A percentile compares a stretch with the other conserved stretches of the same genome.
phyloP scores from a whole-genome alignment of 495 filamentous ascomycete genomes.

The Delitschia confertaspora region DNA sequence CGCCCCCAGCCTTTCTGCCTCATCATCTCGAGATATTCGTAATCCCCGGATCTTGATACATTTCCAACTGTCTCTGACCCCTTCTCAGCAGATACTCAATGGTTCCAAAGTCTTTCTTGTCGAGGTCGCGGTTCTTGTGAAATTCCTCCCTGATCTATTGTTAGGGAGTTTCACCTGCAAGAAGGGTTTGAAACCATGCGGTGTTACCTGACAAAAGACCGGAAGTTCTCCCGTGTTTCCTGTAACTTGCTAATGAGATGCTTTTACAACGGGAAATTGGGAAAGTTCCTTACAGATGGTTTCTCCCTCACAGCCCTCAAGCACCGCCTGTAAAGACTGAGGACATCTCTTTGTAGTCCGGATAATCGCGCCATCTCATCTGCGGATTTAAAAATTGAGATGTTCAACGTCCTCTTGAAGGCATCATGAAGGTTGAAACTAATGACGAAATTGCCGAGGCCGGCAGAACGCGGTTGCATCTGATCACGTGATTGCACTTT shows the following conservation, averaged over 20 bases:
- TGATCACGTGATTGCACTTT: no score
- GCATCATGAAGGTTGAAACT: no score
- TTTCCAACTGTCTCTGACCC: conserved; percentile 75
- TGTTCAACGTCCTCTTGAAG: no score
- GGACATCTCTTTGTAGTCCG: conserved; percentile 83
- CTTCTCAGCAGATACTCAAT: conserved; percentile 85
- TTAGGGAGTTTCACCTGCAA: no score
- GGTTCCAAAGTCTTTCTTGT: conserved; percentile 80
- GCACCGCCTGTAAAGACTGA: conserved; percentile 78
- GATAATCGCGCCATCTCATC: conserved; percentile 50
- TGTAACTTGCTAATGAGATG: conserved; percentile 27
- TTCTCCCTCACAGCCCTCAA: conserved; percentile 74
- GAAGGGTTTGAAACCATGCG: no score
- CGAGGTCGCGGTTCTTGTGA: conserved; percentile 54
- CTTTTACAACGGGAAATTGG: conserved; percentile 9
- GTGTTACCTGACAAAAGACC: conserved; percentile 45
- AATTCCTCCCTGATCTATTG: conserved; percentile 49
- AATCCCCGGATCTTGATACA: conserved; percentile 73
- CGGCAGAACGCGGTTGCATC: no score
- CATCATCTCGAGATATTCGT: conserved; percentile 57
- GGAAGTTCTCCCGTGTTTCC: conserved; percentile 48
- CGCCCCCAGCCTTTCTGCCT: background rate
- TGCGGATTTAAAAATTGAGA: no score
- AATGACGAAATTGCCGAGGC: no score
- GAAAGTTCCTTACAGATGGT: conserved; percentile 50